phyloP scores from a whole-genome alignment of 768 basidiomycete species.

The Exidia glandulosa region DNA sequence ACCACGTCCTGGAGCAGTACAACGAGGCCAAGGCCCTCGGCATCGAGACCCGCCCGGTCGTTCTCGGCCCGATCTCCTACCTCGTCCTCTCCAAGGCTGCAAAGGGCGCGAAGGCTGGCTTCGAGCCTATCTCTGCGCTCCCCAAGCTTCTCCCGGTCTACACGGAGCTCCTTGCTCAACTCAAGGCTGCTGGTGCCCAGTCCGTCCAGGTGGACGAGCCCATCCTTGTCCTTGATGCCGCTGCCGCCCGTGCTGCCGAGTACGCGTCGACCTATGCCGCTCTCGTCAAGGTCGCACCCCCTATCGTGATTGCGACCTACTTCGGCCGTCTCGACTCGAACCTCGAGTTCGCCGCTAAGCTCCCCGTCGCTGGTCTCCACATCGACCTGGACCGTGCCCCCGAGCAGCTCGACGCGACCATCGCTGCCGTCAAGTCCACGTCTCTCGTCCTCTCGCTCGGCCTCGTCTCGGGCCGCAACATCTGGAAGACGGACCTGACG shows the following conservation, averaged over 20 bases:
- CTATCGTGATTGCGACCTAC: conserved; percentile 92
- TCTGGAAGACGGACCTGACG: conserved; percentile 96
- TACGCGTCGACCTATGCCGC: conserved; percentile 73
- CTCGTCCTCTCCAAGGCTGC: conserved; percentile 85
- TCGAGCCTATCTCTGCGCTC: conserved; percentile 86
- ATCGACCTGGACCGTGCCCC: conserved; percentile 94
- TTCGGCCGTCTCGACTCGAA: conserved; percentile 94
- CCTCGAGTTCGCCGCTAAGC: conserved; percentile 76
- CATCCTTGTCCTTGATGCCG: conserved; percentile 84
- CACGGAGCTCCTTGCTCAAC: conserved; percentile 75
- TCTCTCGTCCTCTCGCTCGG: conserved; percentile 80
- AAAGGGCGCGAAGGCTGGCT: conserved; percentile 71
- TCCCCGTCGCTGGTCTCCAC: conserved; percentile 89
- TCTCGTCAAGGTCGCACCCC: conserved; percentile 72
- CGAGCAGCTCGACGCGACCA: conserved; percentile 70
- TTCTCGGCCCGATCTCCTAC: conserved; percentile 93
- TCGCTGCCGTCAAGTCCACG: conserved; percentile 77
- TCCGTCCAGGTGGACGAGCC: conserved; percentile 98
- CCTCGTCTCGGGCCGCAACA: conserved; percentile 95
- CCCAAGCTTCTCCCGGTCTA: conserved; percentile 85
- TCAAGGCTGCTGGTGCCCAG: conserved; percentile 87
- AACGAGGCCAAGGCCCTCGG: conserved; percentile 89
- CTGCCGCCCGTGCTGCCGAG: conserved; percentile 63
- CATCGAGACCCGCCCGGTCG: conserved; percentile 83
- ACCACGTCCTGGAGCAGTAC: conserved; percentile 91